Evolutionary conservation across 1,284 basidiomycete species (phyloP), one percentile per base, ranked within the genome.

Genomic region (Fistulinella cinereoalba): DNA sequence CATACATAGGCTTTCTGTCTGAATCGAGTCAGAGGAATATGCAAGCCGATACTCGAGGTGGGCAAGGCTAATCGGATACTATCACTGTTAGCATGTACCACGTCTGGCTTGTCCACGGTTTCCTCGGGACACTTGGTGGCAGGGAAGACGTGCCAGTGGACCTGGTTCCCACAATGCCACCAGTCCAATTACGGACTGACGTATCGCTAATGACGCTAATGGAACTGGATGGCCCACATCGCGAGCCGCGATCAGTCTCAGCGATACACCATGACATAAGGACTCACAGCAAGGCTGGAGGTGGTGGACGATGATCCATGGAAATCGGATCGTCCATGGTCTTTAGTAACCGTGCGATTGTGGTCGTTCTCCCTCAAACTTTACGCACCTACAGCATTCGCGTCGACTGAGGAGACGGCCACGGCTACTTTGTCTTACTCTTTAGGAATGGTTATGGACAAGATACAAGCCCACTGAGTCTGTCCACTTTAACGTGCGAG

Each of bases 71-170:
- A 7, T 6, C 49, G 40, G 4, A 59, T 44, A 43, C 58, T 49
- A 18, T 31, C 18, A 8, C 23, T 51, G 11, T 61, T 65, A 37
- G 49, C 60, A 28, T 63, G 66, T 36, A 62, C 49, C 37, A 48
- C 27, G 18, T 56, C 62, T 2, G 62, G 64, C 12, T 32, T 51
- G n/a, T 53, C 48, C 40, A 47, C 58, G 21, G 41, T 49, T 13
- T 39, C 6, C 13, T 48, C 38, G 1, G 45, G n/a, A n/a, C n/a
- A 16, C 21, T 45, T 34, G 37, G 44, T 61, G 15, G 49, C 36
- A 11, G 64, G 64, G 43, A 64, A 64, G n/a, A 27, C 64, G 10
- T 66, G 56, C n/a, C n/a, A n/a, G n/a, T n/a, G 29, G 60, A 62
- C 32, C 60, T 65, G 6, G 62, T 60, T 31, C 67, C 54, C 1